Percentiles rank a stretch among this genome's conserved stretches.
phyloP scores from a whole-genome alignment of 805 yeast species.

The Starmerella floricola region DNA sequence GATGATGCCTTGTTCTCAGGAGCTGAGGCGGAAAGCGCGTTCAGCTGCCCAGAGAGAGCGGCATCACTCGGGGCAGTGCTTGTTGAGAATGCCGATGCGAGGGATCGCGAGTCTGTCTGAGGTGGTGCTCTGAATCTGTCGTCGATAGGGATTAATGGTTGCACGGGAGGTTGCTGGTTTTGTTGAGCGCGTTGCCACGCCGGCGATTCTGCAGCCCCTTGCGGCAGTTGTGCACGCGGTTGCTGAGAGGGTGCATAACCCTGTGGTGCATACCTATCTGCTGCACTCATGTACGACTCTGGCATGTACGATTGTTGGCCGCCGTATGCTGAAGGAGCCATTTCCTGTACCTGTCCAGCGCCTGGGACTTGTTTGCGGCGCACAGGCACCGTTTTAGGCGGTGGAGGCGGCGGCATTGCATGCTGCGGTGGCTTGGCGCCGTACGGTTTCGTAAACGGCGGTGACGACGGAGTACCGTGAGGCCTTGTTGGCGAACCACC shows the following conservation, averaged over 20 bases:
- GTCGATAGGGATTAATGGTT: not conserved
- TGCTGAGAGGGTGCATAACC: too few relatives aligned
- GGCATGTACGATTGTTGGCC: too few relatives aligned
- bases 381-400: constrained; percentile 17
- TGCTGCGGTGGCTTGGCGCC: constrained; percentile 2
- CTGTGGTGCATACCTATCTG: too few relatives aligned
- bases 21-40: too few relatives aligned
- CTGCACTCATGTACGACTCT: too few relatives aligned
- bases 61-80: too few relatives aligned
- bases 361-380: constrained; percentile 19
- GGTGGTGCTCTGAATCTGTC: not conserved
- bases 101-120: too few relatives aligned
- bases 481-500: not conserved
- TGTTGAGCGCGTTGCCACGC: not conserved
- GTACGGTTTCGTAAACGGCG: constrained; percentile 1
- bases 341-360: not conserved
- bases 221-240: not conserved
- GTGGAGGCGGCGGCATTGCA: constrained; percentile 9
- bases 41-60: too few relatives aligned
- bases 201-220: not conserved
- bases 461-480: not conserved
- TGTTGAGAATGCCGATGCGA: too few relatives aligned
- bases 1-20: too few relatives aligned
- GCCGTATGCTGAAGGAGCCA: not conserved
- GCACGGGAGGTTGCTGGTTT: not conserved